Conservation (phyloP, 2,329 filamentous ascomycete genomes). For the Calonectria hawksworthii region DNA sequence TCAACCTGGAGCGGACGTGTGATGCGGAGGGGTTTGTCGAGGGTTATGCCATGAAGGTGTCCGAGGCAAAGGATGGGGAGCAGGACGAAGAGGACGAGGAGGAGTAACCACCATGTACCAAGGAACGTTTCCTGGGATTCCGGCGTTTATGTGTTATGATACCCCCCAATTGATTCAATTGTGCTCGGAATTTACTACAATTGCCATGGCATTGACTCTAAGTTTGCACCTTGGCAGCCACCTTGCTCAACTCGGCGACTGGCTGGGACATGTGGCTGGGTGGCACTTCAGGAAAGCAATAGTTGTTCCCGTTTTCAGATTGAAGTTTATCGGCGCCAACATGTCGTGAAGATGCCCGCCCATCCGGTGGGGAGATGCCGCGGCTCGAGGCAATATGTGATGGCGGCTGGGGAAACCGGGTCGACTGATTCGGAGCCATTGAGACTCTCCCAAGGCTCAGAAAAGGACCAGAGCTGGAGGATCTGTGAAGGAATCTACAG, state of each 20-base stretch:
- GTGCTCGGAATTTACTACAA: slow-evolving; percentile 18
- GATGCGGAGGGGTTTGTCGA: slow-evolving; percentile 82
- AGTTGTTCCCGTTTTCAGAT: not conserved
- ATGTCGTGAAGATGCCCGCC: not conserved
- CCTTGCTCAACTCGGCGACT: not conserved
- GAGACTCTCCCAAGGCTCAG: not conserved
- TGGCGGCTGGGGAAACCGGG: slow-evolving; percentile 6
- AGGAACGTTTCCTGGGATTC: not conserved
- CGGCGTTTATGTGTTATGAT: slow-evolving; percentile 14
- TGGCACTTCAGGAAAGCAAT: not conserved
- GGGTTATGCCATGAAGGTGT: slow-evolving; percentile 69
- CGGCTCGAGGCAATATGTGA: slow-evolving; percentile 20
- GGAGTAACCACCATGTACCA: slow-evolving; percentile 4
- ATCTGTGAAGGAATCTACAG: not conserved
- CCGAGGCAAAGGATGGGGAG: slow-evolving; percentile 52
- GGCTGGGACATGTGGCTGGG: not conserved
- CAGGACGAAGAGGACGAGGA: slow-evolving; percentile 38
- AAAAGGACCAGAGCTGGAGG: not conserved
- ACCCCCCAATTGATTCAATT: slow-evolving; percentile 29
- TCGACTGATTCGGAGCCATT: slow-evolving; percentile 22
- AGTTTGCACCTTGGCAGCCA: not conserved
- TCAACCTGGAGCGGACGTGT: slow-evolving; percentile 76
- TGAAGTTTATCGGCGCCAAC: not conserved
- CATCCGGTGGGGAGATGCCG: slow-evolving; percentile 22
- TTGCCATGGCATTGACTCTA: too few species aligned